Evolutionary conservation across 306 rosid species (phyloP), one percentile per base, ranked within the genome.

Genomic region (Arachis stenosperma): DNA sequence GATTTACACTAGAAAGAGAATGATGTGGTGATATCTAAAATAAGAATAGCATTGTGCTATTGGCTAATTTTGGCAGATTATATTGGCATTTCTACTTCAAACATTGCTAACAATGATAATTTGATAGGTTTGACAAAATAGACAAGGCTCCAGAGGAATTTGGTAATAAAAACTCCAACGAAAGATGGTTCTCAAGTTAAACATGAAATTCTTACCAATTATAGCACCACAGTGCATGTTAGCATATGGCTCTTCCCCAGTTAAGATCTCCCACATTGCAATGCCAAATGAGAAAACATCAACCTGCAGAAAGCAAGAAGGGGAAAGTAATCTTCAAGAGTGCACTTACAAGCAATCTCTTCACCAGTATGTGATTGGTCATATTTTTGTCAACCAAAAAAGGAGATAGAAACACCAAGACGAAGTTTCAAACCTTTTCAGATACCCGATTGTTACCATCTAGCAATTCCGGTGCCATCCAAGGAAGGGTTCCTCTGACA

Each of bases 401-500:
- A 30, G 9, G 17, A 29, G 36, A 27, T 10, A 54, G 65, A 65
- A 58, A 46, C 12, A 65, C 56, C 33, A 36, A 43, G 53, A 60
- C 43, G 43, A 75, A 69, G 82, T 15, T 78, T 39, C 81, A 46
- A 65, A 95, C 99, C 99, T 91, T 95, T 79, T 95, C 97, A 53
- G 98, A 90, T 63, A 95, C 99, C 78, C 87, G 79, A 39, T 93
- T 91, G 79, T 89, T 83, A 41, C 99, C 93, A 71, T 86, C 89
- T 43, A 95, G 82, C 79, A 95, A 75, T 70, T 95, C 99, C 0
- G 99, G 99, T 9, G 98, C 99, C 98, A 91, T 95, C 98, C 98
- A 95, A 33, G 99, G 98, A 74, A 95, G 99, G 59, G 99, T 91
- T 71, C 99, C 99, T 79, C 97, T 74, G 17, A 91, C 98, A 58